Evolutionary conservation across 2,329 filamentous ascomycete species (phyloP).

Genomic region (Fusarium domesticum): DNA sequence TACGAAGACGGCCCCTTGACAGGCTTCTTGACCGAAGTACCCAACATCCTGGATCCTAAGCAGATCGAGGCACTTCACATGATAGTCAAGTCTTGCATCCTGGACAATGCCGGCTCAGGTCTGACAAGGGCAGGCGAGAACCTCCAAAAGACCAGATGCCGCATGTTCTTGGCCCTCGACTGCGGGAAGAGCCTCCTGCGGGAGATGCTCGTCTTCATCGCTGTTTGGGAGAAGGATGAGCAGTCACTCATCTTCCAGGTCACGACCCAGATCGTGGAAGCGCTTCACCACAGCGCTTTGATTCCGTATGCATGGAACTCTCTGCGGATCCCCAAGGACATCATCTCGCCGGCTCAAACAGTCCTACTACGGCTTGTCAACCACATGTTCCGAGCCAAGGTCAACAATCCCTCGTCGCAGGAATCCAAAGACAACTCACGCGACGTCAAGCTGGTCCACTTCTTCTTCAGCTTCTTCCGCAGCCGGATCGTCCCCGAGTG

Average conservation of each 20-base stretch:
- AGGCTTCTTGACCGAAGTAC: conserved; percentile 87
- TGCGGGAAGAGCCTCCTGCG: conserved; percentile 85
- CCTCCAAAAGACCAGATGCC: conserved; percentile 84
- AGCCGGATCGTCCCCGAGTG: conserved; percentile 92
- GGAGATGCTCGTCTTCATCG: conserved; percentile 92
- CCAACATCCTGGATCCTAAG: conserved; percentile 87
- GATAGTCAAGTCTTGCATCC: conserved; percentile 94
- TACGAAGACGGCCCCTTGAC: conserved; percentile 75
- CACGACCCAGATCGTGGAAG: conserved; percentile 92
- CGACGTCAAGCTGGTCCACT: conserved; percentile 70
- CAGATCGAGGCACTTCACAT: conserved; percentile 96
- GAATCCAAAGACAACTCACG: conserved; percentile 53
- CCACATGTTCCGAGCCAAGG: conserved; percentile 72
- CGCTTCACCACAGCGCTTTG: conserved; percentile 82
- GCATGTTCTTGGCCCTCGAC: conserved; percentile 84
- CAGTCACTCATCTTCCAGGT: conserved; percentile 94
- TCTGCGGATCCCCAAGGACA: conserved; percentile 88
- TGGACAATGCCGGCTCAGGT: conserved; percentile 73
- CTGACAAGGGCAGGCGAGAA: conserved; percentile 69
- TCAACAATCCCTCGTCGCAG: conserved; percentile 41
- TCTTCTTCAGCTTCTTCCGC: conserved; percentile 88
- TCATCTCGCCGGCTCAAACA: conserved; percentile 91
- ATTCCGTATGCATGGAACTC: conserved; percentile 92
- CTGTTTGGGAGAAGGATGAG: conserved; percentile 93
- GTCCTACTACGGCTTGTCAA: conserved; percentile 88